Evolutionary conservation across 2,329 filamentous ascomycete species (phyloP).

Genomic region (Colletotrichum nymphaeae): DNA sequence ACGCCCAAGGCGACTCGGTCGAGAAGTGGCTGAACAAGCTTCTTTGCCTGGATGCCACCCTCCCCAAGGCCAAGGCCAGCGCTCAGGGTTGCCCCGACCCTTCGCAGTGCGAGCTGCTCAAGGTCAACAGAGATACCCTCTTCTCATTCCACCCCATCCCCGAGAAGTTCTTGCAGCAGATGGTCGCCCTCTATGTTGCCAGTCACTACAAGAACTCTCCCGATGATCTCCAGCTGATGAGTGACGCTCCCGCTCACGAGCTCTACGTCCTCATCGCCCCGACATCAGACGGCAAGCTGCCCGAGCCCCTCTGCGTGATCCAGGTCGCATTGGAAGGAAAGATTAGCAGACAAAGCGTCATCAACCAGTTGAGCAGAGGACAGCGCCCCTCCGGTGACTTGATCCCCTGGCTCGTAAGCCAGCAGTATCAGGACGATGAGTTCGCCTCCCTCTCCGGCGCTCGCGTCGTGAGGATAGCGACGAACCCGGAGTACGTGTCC

Average conservation of each 20-base stretch:
- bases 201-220: slow-evolving; percentile 99
- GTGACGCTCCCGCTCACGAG: slow-evolving; percentile 95
- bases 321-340: slow-evolving; percentile 95
- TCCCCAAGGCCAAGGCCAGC: slow-evolving; percentile 80
- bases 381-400: slow-evolving; percentile 91
- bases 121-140: slow-evolving; percentile 95
- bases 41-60: slow-evolving; percentile 91
- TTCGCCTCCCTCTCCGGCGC: slow-evolving; percentile 95
- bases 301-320: slow-evolving; percentile 93
- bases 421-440: slow-evolving; percentile 98
- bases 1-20: slow-evolving; percentile 88
- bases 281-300: slow-evolving; percentile 81
- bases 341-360: slow-evolving; percentile 92
- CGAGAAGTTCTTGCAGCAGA: slow-evolving; percentile 96
- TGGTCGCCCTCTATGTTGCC: slow-evolving; percentile 97
- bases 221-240: slow-evolving; percentile 98
- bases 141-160: slow-evolving; percentile 98
- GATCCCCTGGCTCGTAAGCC: slow-evolving; percentile 97
- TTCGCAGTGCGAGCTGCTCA: slow-evolving; percentile 88
- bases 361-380: slow-evolving; percentile 89
- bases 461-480: slow-evolving; percentile 92
- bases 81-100: slow-evolving; percentile 89
- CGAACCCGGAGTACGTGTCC: slow-evolving; percentile 89
- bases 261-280: slow-evolving; percentile 94
- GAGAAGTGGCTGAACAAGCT: slow-evolving; percentile 97